Base-by-base conservation (phyloP, 78 protist genomes). In the Dictyostelium purpureum region DNA sequence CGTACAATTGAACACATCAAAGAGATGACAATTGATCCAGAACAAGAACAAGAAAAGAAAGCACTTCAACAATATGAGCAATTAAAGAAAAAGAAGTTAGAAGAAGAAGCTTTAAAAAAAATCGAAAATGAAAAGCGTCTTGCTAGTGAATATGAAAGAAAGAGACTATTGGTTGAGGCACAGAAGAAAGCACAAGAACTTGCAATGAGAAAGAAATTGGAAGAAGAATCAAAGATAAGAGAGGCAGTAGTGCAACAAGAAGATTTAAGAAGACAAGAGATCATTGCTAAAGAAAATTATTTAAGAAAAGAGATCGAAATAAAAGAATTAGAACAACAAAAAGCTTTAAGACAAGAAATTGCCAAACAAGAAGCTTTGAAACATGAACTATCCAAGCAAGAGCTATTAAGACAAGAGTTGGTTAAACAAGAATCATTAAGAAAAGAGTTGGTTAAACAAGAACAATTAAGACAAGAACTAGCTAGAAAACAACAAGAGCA, bases 1-100 rank as follows among this genome's bases (percentile, higher is more conserved):
- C 51, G 73, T 21, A 85, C 92, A 9, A 79, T 74, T 2, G 28
- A 73, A n/a, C 18, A 45, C 10, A 56, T 85, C 6, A 70, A 73
- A 9, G 43, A 54, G 16, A 35, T 52, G 79, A 74, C 57, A 16
- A 14, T 38, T 45, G 82, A 85, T 21, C 63, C 67, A 14, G 66
- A 85, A 10, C 79, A 81, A 51, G 79, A 81, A 14, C 82, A 76
- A 31, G 54, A 76, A 11, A 21, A 12, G 12, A 59, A 11, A 21
- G 24, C 9, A 59, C 6, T 6, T n/a, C 31, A 59, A 51, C 18
- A 21, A 51, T 52, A 74, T 45, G 56, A 74, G 26, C 79, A 74
- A 74, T 31, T 65, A n/a, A 42, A 43, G 12, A 54, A 47, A 42
- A 63, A 42, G 33, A 63, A 63, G n/a, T 18, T 11, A 26, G 71